Base-by-base conservation (phyloP, 768 basidiomycete species). In the Mrakia gelida region DNA sequence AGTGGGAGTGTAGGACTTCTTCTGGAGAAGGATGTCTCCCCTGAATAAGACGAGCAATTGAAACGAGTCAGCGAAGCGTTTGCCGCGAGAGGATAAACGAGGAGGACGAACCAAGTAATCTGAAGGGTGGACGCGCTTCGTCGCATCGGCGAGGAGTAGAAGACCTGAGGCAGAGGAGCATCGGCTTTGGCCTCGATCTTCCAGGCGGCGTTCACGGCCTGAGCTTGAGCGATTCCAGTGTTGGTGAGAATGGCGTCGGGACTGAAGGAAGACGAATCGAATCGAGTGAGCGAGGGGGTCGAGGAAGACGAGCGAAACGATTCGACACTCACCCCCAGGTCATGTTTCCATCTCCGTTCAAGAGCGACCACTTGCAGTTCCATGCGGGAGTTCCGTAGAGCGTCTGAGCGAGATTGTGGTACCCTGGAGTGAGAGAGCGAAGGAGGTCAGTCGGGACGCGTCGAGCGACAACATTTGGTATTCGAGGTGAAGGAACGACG, bases 141-240 rank as follows among this genome's bases (percentile, higher is more conserved):
- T 13, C 78, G 49, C 16, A 84, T 73, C 3, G 83, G 83, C 21
- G 79, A 80, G 30, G 82, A 82, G 76, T 83, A 83, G 32, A 82
- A 77, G 3, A 26, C 52, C 34, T 80, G 56, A 11, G 83, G 83
- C 7, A 82, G 71, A 0, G 83, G 83, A 0, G 80, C 80, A 2
- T 79, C 80, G 34, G 76, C 56, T 56, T 75, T 41, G 34, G 41
- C 41, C 32, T 81, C 54, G 16, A 49, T n/a, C 68, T 80, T 80
- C 80, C 81, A 84, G 1, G 80, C 80, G 0, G 0, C 43, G 63
- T 81, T 80, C 18, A 79, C 76, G 11, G 54, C 73, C 26, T 30
- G 3, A 0, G 82, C 83, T 75, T 83, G 82, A n/a, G 26, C 6
- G 16, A 70, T 41, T 23, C 83, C 83, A 2, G 56, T 23, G 5